Conservation (phyloP, 805 yeast species). For the Barnettozyma californica region DNA sequence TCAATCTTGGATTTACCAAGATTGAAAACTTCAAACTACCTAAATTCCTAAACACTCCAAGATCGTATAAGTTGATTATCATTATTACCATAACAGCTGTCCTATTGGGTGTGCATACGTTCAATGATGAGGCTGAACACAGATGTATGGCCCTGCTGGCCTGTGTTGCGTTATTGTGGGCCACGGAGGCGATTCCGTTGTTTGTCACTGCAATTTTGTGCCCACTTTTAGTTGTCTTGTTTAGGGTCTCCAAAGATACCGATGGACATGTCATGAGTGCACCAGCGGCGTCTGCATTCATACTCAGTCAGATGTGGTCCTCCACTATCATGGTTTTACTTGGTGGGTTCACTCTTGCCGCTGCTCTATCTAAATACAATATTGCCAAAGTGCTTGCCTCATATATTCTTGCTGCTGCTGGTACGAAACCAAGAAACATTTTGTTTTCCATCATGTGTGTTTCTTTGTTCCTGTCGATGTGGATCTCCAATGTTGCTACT, state of each 20-base stretch:
- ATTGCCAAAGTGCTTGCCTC: constrained; percentile 90
- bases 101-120: constrained; percentile 52
- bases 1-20: constrained; percentile 23
- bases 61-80: constrained; percentile 42
- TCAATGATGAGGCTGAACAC: constrained; percentile 54
- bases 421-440: constrained; percentile 75
- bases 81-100: constrained; percentile 49
- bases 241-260: constrained; percentile 55
- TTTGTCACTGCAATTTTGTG: constrained; percentile 85
- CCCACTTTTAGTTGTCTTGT: constrained; percentile 72
- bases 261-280: constrained; percentile 56
- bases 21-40: constrained; percentile 38
- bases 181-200: constrained; percentile 89
- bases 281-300: constrained; percentile 57
- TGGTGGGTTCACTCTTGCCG: constrained; percentile 93
- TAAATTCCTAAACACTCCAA: constrained; percentile 40
- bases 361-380: constrained; percentile 85
- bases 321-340: constrained; percentile 83
- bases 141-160: constrained; percentile 64
- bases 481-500: constrained; percentile 96
- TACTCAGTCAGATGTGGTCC: constrained; percentile 87
- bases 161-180: constrained; percentile 77
- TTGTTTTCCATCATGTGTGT: constrained; percentile 78
- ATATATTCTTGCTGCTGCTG: constrained; percentile 69
- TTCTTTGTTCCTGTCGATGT: constrained; percentile 81